Conservation (phyloP, 2,329 filamentous ascomycete genomes). For the Pyrenochaeta sp. region DNA sequence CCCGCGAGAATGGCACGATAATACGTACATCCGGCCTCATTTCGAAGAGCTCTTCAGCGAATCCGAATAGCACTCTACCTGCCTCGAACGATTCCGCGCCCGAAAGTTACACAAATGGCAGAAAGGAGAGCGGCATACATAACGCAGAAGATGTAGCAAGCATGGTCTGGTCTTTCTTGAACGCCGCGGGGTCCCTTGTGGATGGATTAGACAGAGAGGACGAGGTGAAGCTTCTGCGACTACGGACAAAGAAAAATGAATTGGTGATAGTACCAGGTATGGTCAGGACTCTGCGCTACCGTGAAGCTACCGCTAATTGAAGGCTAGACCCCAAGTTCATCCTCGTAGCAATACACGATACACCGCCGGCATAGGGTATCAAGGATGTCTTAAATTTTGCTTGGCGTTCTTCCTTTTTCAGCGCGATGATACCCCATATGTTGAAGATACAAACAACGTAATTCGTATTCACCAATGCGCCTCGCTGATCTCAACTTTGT, state of each 20-base stretch:
- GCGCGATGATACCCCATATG: slow-evolving; percentile 35
- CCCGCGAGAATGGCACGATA: slow-evolving; percentile 75
- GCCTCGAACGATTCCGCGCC: slow-evolving; percentile 41
- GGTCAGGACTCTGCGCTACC: slow-evolving; percentile 8
- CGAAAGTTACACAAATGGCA: slow-evolving; percentile 44
- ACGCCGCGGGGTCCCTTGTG: slow-evolving; percentile 73
- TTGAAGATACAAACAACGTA: slow-evolving; percentile 4
- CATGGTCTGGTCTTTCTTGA: slow-evolving; percentile 80
- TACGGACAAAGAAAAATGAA: slow-evolving; percentile 87
- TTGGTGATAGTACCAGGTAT: slow-evolving; percentile 77
- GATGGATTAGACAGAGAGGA: slow-evolving; percentile 78
- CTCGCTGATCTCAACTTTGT: slow-evolving; percentile 71
- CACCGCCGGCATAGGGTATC: slow-evolving; percentile 67
- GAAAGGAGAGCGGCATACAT: slow-evolving; percentile 59
- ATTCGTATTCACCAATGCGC: slow-evolving; percentile 65
- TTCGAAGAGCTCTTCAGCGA: slow-evolving; percentile 64
- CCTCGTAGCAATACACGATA: slow-evolving; percentile 81
- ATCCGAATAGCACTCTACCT: slow-evolving; percentile 51
- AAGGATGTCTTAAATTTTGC: not conserved
- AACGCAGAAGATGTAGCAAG: slow-evolving; percentile 76
- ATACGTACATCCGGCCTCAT: slow-evolving; percentile 77
- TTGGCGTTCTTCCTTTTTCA: slow-evolving; percentile 1
- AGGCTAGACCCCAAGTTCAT: slow-evolving; percentile 74
- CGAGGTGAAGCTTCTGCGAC: slow-evolving; percentile 76
- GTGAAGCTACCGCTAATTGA: slow-evolving; percentile 20